phyloP scores from a whole-genome alignment of 305 asterid species.

The Ilex paraguariensis region DNA sequence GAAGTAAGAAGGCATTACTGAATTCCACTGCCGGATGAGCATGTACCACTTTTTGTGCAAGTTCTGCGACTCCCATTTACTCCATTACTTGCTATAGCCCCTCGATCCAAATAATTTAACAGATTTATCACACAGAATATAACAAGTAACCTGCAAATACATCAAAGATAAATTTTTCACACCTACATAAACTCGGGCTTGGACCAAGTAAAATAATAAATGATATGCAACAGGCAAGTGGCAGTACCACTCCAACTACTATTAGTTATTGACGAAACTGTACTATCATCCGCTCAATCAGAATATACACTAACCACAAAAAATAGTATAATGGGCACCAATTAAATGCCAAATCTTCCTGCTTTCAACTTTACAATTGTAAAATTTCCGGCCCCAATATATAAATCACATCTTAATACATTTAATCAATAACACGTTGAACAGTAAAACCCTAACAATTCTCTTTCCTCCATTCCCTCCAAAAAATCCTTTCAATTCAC shows the following conservation, averaged over 20 bases:
- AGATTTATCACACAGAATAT: constrained; percentile 72
- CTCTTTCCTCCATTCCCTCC: no score
- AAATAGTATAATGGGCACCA: no score
- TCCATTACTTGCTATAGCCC: constrained; percentile 91
- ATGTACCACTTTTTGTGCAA: constrained; percentile 52
- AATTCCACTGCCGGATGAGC: constrained; percentile 80
- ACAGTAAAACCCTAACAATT: no score
- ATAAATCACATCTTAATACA: no score
- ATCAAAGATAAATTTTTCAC: constrained; percentile 7
- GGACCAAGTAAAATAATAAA: neutral
- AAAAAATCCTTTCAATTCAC: no score
- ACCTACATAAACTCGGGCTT: neutral
- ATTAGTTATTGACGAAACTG: neutral
- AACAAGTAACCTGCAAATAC: constrained; percentile 58
- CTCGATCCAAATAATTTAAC: constrained; percentile 77
- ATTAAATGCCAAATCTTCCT: no score
- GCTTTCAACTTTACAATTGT: no score
- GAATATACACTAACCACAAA: no score
- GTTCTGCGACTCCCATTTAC: constrained; percentile 67
- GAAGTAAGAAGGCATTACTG: constrained; percentile 48
- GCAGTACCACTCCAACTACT: neutral
- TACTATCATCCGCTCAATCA: no score
- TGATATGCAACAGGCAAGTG: neutral
- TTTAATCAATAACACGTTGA: no score
- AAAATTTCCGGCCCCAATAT: no score